Base-by-base conservation (phyloP, 177 flowering plant species). In the Vitis hybrid region DNA sequence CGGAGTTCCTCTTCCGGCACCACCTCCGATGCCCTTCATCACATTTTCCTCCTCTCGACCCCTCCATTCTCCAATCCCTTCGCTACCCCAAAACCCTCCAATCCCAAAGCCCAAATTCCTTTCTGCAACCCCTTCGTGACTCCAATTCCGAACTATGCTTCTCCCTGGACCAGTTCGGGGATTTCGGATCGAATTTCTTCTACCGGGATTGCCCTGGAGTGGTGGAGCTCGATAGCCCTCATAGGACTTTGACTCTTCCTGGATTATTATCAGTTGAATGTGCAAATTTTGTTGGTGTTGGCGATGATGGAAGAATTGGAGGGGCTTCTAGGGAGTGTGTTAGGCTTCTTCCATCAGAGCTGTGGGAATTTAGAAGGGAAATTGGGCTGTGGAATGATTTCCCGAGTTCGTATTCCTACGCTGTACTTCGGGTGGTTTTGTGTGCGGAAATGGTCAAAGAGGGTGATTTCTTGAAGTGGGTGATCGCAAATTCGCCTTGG, bases 191-290 rank as follows among this genome's bases (percentile, higher is more conserved):
- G 15, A 83, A 76, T 72, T 91, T 87, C 80, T 91, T 85, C 73
- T 91, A 93, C 69, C 66, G 61, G 2, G 88, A 85, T 49, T 95
- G 98, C 63, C 95, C 97, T 0, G 91, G 87, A 16, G 92, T 86
- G 14, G 97, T 93, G 63, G 70, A 66, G 48, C 49, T 64, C 7
- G 80, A 78, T 67, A 22, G 15, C 16, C 20, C 58, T 11, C 76
- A 59, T 39, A 85, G 73, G 20, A 77, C 76, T 6, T 87, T 91
- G 68, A 80, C 80, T 0, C 75, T 95, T 63, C 99, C 98, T 1
- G 67, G 74, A 22, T 62, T 87, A 68, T 78, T 95, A 52, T 81
- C 78, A 0, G 59, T 66, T 7, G 90, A 88, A 69, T 93, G 97
- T 66, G 86, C 76, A 2, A 80, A 86, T 73, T 74, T 85, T 67